Evolutionary conservation across 768 basidiomycete species (phyloP).

Genomic region (Amanita fuliginea): DNA sequence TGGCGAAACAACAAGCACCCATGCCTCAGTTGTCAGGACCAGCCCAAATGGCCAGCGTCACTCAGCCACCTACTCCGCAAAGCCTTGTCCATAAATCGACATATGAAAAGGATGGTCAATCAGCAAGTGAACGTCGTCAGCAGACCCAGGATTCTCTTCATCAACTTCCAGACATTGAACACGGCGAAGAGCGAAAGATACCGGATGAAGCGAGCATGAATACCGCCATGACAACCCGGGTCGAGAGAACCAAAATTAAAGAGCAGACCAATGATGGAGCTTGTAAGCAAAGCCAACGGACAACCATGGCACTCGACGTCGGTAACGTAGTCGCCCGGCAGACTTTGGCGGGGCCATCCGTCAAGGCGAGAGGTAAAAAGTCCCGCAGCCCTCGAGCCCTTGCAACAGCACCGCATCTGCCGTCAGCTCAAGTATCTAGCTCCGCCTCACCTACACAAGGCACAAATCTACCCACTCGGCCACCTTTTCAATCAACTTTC

Average conservation of each 20-base stretch:
- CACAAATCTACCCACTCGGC: background rate
- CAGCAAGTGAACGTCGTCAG: too few relatives aligned
- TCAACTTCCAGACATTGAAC: constrained; percentile 1
- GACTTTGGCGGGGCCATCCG: background rate
- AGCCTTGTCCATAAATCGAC: too few relatives aligned
- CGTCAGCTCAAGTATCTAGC: background rate
- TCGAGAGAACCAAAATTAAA: constrained; percentile 15
- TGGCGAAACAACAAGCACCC: constrained; percentile 7
- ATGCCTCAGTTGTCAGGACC: background rate
- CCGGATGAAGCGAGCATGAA: constrained; percentile 19
- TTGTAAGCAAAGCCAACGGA: background rate
- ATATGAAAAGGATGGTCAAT: too few relatives aligned
- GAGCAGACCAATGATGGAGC: background rate
- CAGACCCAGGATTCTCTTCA: too few relatives aligned
- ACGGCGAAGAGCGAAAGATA: constrained; percentile 14
- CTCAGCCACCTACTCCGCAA: background rate
- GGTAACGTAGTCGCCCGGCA: constrained; percentile 4
- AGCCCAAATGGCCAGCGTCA: background rate
- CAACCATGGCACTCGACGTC: background rate
- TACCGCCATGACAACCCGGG: constrained; percentile 16
- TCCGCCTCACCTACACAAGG: background rate
- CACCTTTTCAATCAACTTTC: background rate
- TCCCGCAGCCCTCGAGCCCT: background rate
- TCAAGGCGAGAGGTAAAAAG: background rate
- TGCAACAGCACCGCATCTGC: background rate